phyloP scores from a whole-genome alignment of 106 monocot species.

The Allium fistulosum region DNA sequence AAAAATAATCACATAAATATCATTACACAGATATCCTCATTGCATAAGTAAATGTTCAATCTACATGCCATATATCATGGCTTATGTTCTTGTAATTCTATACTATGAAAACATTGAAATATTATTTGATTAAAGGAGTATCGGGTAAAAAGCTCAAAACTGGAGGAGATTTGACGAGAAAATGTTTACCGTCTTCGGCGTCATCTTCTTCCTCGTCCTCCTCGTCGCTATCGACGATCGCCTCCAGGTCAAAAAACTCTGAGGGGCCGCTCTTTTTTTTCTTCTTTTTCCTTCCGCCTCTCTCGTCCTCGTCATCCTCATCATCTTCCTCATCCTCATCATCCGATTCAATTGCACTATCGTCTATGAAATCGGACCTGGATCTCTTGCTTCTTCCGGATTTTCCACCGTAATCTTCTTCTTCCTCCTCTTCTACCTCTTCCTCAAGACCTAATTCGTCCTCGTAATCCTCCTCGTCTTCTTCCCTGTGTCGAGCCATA shows the following conservation, averaged over 20 bases:
- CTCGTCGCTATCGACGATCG: conserved; percentile 56
- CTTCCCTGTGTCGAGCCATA: conserved; percentile 38
- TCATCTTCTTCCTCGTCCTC: conserved; percentile 92
- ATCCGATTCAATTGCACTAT: conserved; percentile 69
- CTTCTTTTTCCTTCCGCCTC: conserved; percentile 11
- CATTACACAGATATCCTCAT: not conserved
- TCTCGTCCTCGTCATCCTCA: conserved; percentile 30
- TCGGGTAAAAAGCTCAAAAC: not conserved
- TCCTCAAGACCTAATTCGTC: conserved; percentile 16
- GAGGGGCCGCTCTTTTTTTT: conserved; percentile 47
- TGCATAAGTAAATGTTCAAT: not conserved
- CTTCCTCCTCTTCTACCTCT: conserved; percentile 28
- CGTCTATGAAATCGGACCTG: conserved; percentile 67
- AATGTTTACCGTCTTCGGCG: conserved; percentile 60
- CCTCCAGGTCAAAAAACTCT: conserved; percentile 77
- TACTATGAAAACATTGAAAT: not conserved
- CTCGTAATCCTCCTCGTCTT: conserved; percentile 13
- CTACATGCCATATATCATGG: not conserved
- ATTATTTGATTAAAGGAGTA: not conserved
- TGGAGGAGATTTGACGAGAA: not conserved
- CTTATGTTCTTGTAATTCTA: not conserved
- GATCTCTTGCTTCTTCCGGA: conserved; percentile 42
- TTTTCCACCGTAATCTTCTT: conserved; percentile 32
- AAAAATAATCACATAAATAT: not conserved
- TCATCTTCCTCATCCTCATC: conserved; percentile 80